These are phyloP conservation scores for Exophiala bonariae DNA, from an alignment of 2,329 filamentous ascomycete species.

Conservation along the genomic window DNA sequence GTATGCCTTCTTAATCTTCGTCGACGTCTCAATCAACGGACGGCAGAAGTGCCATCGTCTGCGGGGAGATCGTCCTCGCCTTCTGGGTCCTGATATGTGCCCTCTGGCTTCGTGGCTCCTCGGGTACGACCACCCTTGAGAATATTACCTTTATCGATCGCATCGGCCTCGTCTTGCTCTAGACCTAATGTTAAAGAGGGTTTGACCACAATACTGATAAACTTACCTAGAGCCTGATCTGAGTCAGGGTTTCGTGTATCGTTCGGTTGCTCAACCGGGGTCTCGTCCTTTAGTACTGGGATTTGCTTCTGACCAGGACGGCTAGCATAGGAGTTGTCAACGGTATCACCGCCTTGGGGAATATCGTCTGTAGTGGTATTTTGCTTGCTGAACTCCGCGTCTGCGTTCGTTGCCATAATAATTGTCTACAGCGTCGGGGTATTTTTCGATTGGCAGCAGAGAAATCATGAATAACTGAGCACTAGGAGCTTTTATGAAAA, in stretches of 20 bases:
- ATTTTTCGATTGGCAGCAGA: no score
- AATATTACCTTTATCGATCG: conserved; percentile 3
- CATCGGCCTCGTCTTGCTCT: conserved; percentile 3
- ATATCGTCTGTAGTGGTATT: conserved; percentile 2
- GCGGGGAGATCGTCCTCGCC: conserved; percentile 2
- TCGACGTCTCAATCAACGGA: background rate
- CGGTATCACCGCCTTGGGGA: conserved; percentile 4
- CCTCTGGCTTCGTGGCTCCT: conserved; percentile 1
- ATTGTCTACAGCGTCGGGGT: no score
- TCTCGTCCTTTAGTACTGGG: conserved; percentile 1
- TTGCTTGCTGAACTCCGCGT: conserved; percentile 3
- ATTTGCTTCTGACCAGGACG: background rate
- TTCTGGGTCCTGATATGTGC: conserved; percentile 3
- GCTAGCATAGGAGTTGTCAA: conserved; percentile 5
- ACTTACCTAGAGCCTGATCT: background rate
- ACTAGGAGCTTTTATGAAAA: no score
- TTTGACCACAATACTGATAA: background rate
- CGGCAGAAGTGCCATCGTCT: conserved; percentile 2
- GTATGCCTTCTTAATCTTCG: no score
- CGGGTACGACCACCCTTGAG: conserved; percentile 3
- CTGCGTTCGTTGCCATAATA: conserved; percentile 5
- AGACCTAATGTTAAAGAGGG: background rate
- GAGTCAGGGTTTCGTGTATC: conserved; percentile 4
- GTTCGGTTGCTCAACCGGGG: conserved; percentile 5
- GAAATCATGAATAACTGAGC: no score